These are phyloP conservation scores for Fusarium zealandicum DNA, from an alignment of 2,329 filamentous ascomycete genomes.

Conservation along the genomic window DNA sequence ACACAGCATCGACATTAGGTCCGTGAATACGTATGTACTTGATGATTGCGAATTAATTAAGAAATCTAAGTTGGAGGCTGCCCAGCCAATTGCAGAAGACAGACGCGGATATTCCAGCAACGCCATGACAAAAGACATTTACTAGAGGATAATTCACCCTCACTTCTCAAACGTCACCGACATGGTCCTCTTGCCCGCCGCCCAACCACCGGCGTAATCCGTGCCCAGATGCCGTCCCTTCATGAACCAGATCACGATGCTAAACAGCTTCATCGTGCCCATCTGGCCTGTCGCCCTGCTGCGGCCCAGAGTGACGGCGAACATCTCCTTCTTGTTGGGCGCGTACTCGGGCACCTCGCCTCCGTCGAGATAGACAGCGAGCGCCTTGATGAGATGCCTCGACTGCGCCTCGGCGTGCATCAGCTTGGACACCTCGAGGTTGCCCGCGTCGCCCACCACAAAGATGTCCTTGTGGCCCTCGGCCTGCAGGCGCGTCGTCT, in stretches of 20 bases:
- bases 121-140: neutral
- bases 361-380: slow-evolving; percentile 46
- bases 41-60: no score
- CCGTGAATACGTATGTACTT: no score
- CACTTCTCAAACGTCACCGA: slow-evolving; percentile 45
- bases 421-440: slow-evolving; percentile 48
- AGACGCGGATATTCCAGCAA: slow-evolving; percentile 1
- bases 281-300: slow-evolving; percentile 50
- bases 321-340: slow-evolving; percentile 41
- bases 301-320: slow-evolving; percentile 51
- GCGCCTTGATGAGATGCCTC: slow-evolving; percentile 45
- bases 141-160: neutral
- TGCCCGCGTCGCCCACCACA: slow-evolving; percentile 54
- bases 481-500: slow-evolving; percentile 48
- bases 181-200: slow-evolving; percentile 47
- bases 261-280: slow-evolving; percentile 48
- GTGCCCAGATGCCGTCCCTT: slow-evolving; percentile 51
- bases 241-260: slow-evolving; percentile 48
- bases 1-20: no score
- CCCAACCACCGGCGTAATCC: slow-evolving; percentile 41
- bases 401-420: slow-evolving; percentile 45
- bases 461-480: slow-evolving; percentile 52
- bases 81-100: no score
- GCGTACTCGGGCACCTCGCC: slow-evolving; percentile 43
- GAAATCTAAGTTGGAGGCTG: neutral